A percentile compares a stretch with the other conserved stretches of the same genome.
These are phyloP conservation scores for Nepenthes mirabilis DNA, from an alignment of 148 eudicot species.

Conservation along the genomic window DNA sequence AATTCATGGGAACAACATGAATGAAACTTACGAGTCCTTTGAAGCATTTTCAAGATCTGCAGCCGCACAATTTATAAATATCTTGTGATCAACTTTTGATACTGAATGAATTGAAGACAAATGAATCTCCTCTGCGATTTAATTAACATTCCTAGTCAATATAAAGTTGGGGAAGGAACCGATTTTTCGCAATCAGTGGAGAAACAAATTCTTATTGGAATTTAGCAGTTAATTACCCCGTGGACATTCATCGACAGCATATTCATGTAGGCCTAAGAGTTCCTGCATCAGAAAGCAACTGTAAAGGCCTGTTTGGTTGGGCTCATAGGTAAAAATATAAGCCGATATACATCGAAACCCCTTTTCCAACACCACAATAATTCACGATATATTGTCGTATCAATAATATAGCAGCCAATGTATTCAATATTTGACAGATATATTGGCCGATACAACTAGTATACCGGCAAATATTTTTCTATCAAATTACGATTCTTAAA, in stretches of 20 bases:
- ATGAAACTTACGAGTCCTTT: conserved; percentile 30
- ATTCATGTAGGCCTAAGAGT: conserved; percentile 44
- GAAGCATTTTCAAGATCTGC: conserved; percentile 20
- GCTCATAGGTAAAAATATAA: background rate
- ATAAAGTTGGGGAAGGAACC: background rate
- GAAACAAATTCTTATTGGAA: background rate
- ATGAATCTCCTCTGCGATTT: conserved; percentile 26
- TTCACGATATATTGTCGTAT: too few species aligned
- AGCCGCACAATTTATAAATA: conserved; percentile 30
- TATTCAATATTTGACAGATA: too few species aligned
- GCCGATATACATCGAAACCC: background rate
- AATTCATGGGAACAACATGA: background rate
- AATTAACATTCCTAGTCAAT: conserved; percentile 1
- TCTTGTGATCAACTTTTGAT: conserved; percentile 41
- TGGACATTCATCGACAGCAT: conserved; percentile 14
- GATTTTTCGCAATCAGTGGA: background rate
- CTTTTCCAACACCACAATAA: background rate
- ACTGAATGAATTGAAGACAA: conserved; percentile 40
- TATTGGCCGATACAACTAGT: too few species aligned
- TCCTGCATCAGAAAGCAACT: conserved; percentile 26
- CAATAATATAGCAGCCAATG: too few species aligned
- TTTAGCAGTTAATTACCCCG: conserved; percentile 19
- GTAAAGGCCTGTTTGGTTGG: background rate
- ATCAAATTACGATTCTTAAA: too few species aligned
- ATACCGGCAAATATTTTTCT: too few species aligned